Evolutionary conservation across 1,284 basidiomycete genomes (phyloP).

Genomic region (Cronartium ribicola): DNA sequence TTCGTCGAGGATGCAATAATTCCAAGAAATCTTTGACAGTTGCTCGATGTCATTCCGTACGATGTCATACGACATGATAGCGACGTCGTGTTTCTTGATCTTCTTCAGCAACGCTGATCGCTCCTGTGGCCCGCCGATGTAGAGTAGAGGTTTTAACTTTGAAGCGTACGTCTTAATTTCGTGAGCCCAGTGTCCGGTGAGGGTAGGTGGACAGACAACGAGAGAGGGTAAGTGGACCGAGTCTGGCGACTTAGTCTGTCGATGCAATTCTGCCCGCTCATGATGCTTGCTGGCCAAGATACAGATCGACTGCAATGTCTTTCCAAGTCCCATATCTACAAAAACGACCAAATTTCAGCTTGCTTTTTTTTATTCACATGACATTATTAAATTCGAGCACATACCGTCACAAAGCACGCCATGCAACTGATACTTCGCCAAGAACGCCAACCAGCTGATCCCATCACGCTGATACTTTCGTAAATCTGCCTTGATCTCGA

Average conservation of each 20-base stretch:
- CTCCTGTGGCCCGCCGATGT: constrained; percentile 83
- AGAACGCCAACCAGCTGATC: constrained; percentile 97
- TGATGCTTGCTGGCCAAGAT: constrained; percentile 91
- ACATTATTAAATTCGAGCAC: constrained; percentile 47
- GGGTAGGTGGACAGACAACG: constrained; percentile 92
- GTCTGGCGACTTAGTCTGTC: constrained; percentile 68
- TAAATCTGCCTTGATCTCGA: constrained; percentile 85
- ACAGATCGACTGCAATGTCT: constrained; percentile 96
- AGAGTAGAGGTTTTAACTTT: constrained; percentile 77
- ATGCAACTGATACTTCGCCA: constrained; percentile 92
- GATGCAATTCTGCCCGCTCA: constrained; percentile 71
- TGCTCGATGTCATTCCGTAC: constrained; percentile 87
- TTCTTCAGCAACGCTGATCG: constrained; percentile 67
- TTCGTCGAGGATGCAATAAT: constrained; percentile 97
- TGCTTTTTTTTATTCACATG: not conserved
- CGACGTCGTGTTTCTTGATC: constrained; percentile 71
- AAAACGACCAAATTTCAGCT: constrained; percentile 22
- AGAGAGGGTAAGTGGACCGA: constrained; percentile 84
- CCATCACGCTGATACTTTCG: constrained; percentile 98
- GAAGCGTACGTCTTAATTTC: constrained; percentile 91
- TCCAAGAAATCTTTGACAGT: constrained; percentile 73
- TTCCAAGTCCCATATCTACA: constrained; percentile 95
- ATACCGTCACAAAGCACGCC: constrained; percentile 95
- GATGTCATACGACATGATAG: constrained; percentile 96
- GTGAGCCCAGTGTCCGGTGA: constrained; percentile 98